These are phyloP conservation scores for Phytopythium cucurbitacearum DNA, from an alignment of 352 stramenopile species.

Conservation along the genomic window DNA sequence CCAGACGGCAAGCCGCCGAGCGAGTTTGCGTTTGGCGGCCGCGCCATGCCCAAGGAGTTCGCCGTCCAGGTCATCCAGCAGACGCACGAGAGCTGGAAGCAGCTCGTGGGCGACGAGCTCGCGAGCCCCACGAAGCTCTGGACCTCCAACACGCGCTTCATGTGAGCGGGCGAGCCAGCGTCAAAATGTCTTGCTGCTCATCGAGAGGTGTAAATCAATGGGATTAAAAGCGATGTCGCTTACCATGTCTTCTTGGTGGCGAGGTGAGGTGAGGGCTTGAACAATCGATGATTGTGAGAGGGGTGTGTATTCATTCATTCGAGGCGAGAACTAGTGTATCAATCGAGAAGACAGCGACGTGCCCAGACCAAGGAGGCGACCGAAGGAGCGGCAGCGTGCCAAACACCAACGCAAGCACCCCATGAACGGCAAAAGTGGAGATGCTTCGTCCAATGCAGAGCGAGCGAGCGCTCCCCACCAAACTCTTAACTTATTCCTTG, in stretches of 20 bases:
- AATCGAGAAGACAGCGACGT: too few species aligned
- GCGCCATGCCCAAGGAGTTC: conserved; percentile 82
- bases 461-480: background rate
- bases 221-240: background rate
- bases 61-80: conserved; percentile 89
- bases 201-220: background rate
- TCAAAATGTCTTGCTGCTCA: background rate
- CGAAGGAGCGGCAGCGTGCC: background rate
- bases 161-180: conserved; percentile 6
- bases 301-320: too few species aligned
- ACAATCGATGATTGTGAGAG: too few species aligned
- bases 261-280: too few species aligned
- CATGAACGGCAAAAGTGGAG: background rate
- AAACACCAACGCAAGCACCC: background rate
- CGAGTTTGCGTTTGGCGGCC: conserved; percentile 97
- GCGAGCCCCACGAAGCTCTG: conserved; percentile 52
- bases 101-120: conserved; percentile 58
- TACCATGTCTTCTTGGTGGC: too few species aligned
- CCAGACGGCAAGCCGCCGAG: conserved; percentile 99
- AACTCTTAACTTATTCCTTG: conserved; percentile 5
- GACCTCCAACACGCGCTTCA: conserved; percentile 39
- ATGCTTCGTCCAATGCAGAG: background rate
- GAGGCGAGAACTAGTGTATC: too few species aligned
- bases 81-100: conserved; percentile 87
- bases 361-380: too few species aligned